Evolutionary conservation across 108 stramenopile species (phyloP).

Genomic region (Fragilaria radians): DNA sequence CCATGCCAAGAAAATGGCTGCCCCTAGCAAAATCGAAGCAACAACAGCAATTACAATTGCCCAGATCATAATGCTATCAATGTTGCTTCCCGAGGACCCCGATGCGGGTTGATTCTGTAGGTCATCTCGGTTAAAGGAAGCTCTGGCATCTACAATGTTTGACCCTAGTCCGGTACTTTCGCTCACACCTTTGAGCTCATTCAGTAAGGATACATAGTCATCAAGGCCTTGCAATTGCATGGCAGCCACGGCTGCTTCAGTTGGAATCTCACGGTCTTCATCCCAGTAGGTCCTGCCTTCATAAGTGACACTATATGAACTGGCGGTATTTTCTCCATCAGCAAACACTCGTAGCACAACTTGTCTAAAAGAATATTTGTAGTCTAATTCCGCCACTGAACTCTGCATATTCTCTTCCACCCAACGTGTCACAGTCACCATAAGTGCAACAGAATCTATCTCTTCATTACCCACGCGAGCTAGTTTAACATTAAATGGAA

Average conservation of each 20-base stretch:
- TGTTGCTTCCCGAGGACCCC: slow-evolving; percentile 22
- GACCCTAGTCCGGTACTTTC: slow-evolving; percentile 13
- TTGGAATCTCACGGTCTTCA: background rate
- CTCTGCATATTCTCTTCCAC: background rate
- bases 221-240: background rate
- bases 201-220: background rate
- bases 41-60: slow-evolving; percentile 53
- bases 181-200: background rate
- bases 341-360: background rate
- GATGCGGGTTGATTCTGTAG: background rate
- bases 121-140: slow-evolving; percentile 6
- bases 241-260: background rate
- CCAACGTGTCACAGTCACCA: background rate
- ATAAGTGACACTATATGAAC: background rate
- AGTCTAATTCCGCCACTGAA: background rate
- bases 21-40: slow-evolving; percentile 38
- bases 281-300: background rate
- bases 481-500: background rate
- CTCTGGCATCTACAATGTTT: slow-evolving; percentile 24
- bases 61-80: slow-evolving; percentile 36
- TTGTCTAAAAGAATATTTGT: background rate
- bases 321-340: background rate
- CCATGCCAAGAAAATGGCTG: slow-evolving; percentile 54
- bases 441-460: background rate
- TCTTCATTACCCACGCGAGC: background rate